These are phyloP conservation scores for Hsuehochloa calcarea DNA, from an alignment of 176 grass and related monocot species.

Conservation along the genomic window DNA sequence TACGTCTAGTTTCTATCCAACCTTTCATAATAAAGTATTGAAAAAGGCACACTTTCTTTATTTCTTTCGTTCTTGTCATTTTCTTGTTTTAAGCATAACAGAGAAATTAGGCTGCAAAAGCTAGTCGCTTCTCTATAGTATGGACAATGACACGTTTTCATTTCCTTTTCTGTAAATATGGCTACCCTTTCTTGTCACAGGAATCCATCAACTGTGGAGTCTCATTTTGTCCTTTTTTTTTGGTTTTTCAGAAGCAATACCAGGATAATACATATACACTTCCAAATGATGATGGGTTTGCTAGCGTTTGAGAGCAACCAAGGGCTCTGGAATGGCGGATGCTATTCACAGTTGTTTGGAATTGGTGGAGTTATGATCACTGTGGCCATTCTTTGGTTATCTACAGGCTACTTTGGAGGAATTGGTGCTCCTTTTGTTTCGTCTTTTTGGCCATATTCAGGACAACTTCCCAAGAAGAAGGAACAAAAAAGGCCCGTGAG, in stretches of 20 bases:
- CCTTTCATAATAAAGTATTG: slow-evolving; percentile 17
- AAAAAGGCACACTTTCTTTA: neutral
- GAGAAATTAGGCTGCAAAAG: neutral
- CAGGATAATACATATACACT: neutral
- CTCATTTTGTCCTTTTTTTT: slow-evolving; percentile 27
- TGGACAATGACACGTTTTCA: slow-evolving; percentile 17
- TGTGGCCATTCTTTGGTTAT: slow-evolving; percentile 62
- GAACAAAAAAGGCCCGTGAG: slow-evolving; percentile 62
- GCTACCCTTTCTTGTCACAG: neutral
- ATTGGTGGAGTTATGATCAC: slow-evolving; percentile 81
- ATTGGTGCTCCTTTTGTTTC: slow-evolving; percentile 61
- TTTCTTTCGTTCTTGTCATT: slow-evolving; percentile 18
- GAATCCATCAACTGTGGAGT: neutral
- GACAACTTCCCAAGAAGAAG: slow-evolving; percentile 62
- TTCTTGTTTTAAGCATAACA: slow-evolving; percentile 4
- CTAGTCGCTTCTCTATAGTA: neutral
- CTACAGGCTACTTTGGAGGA: slow-evolving; percentile 72
- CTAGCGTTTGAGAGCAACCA: slow-evolving; percentile 69
- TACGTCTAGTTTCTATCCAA: slow-evolving; percentile 12
- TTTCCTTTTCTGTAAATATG: neutral
- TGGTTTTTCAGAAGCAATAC: slow-evolving; percentile 29
- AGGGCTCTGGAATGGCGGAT: slow-evolving; percentile 62
- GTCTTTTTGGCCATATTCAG: slow-evolving; percentile 67
- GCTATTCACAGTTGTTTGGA: slow-evolving; percentile 71
- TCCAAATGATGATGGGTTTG: slow-evolving; percentile 54